Evolutionary conservation across 176 grass and related monocot genomes (phyloP), one percentile per base, ranked within the genome.

Genomic region (Oryza glumipatula): DNA sequence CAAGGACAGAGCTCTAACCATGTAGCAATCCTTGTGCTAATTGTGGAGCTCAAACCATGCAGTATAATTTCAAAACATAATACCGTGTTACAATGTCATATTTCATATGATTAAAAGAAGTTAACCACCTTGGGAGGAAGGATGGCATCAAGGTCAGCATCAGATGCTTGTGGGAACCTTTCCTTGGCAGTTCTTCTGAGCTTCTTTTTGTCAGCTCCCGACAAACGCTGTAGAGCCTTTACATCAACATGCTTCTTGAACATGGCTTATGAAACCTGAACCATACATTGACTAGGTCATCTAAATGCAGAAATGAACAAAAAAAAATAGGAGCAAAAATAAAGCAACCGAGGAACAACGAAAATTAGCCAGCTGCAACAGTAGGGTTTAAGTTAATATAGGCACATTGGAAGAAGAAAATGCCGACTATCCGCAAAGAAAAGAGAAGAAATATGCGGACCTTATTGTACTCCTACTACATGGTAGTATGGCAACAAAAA

Each of bases 181-280:
- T 90, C 93, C 83, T 95, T 95, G 80, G 89, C 76, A 49, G 80
- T 87, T 90, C 96, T 92, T 88, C 93, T 90, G 49, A 95, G 73
- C 48, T 98, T 98, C 91, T 98, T 98, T 89, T 98, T 98, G 83
- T 98, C 96, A 44, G 96, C 93, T 23, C 96, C 96, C 30, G 96
- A 98, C 38, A 98, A 77, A 35, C 91, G 89, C 72, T 98, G 96
- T 58, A 90, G 63, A 68, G 93, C 84, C 85, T 98, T 95, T 48
- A 79, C 89, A 44, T 98, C 89, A 70, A 90, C 83, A 76, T 84
- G 86, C 80, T 98, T 98, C 78, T 98, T 98, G 90, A 98, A 98
- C 96, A 98, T 98, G 85, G 77, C 81, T 84, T 82, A 13, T n/a
- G 15, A 69, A 82, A 56, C 39, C 58, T 15, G 19, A 79, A 61